Conservation (phyloP, 2,329 filamentous ascomycete species). For the Aspergillus oerlinghausenensis region DNA sequence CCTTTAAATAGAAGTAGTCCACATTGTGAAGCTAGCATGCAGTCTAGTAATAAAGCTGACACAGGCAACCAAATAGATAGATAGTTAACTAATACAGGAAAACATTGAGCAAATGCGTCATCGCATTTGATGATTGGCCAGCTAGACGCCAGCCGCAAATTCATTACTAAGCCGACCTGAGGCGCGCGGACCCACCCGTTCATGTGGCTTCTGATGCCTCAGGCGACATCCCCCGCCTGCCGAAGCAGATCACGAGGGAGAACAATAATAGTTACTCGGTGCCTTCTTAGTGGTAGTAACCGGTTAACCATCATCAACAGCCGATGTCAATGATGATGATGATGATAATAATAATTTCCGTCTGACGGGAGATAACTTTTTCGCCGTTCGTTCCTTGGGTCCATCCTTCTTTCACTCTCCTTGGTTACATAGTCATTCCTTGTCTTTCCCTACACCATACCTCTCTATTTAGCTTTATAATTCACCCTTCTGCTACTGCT, state of each 20-base stretch:
- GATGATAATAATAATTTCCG: not conserved
- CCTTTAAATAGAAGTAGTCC: not conserved
- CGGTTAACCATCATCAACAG: not conserved
- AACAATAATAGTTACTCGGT: not conserved
- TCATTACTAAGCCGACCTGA: not conserved
- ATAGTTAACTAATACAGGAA: not conserved
- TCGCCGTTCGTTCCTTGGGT: slow-evolving; percentile 4
- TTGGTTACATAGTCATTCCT: slow-evolving; percentile 2
- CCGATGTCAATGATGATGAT: not conserved
- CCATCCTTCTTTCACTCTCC: not conserved
- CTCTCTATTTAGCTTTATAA: not conserved
- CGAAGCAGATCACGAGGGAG: not conserved
- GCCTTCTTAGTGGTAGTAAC: too few species aligned
- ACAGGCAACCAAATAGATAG: slow-evolving; percentile 15
- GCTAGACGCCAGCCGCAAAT: slow-evolving; percentile 10
- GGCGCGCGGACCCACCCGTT: not conserved
- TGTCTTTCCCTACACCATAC: slow-evolving; percentile 1
- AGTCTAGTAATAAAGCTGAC: not conserved
- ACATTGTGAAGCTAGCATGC: not conserved
- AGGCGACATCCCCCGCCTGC: slow-evolving; percentile 5
- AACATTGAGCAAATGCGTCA: not conserved
- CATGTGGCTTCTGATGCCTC: slow-evolving; percentile 1
- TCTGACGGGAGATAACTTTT: not conserved
- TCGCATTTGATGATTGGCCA: slow-evolving; percentile 5
- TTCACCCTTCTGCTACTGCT: not conserved